phyloP scores from a whole-genome alignment of 805 yeast species.

The Barnettozyma sp. region DNA sequence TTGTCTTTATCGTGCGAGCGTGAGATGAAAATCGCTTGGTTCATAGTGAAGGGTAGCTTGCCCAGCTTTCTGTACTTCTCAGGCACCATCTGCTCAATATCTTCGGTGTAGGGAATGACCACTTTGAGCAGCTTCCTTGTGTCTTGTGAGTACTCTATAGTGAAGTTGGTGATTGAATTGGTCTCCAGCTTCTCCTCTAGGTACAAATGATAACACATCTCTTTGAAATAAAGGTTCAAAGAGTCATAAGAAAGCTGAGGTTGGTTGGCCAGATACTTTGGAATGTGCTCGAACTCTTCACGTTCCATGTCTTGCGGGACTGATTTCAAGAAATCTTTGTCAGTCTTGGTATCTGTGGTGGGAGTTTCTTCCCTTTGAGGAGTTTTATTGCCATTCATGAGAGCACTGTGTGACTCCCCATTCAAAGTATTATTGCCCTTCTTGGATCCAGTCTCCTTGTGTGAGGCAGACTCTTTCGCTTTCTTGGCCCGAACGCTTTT shows the following conservation, averaged over 20 bases:
- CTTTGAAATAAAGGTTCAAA: conserved; percentile 46
- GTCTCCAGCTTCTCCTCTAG: conserved; percentile 52
- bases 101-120: conserved; percentile 38
- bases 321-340: conserved; percentile 6
- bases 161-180: conserved; percentile 40
- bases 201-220: conserved; percentile 54
- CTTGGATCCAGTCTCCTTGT: neutral
- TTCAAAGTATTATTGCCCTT: conserved; percentile 3
- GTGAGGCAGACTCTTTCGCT: too few relatives aligned
- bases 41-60: conserved; percentile 51
- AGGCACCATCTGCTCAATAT: conserved; percentile 42
- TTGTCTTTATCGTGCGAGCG: conserved; percentile 39
- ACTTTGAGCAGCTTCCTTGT: conserved; percentile 36
- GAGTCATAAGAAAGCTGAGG: conserved; percentile 44
- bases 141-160: conserved; percentile 47
- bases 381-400: neutral
- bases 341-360: conserved; percentile 4
- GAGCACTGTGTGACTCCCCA: neutral
- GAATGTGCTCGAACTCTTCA: conserved; percentile 24
- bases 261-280: conserved; percentile 21
- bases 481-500: too few relatives aligned
- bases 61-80: conserved; percentile 47
- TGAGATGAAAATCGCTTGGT: conserved; percentile 52
- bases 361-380: conserved; percentile 1
- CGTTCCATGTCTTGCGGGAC: conserved; percentile 16